Conservation (phyloP, 306 rosid genomes). For the Acmispon strigosus region DNA sequence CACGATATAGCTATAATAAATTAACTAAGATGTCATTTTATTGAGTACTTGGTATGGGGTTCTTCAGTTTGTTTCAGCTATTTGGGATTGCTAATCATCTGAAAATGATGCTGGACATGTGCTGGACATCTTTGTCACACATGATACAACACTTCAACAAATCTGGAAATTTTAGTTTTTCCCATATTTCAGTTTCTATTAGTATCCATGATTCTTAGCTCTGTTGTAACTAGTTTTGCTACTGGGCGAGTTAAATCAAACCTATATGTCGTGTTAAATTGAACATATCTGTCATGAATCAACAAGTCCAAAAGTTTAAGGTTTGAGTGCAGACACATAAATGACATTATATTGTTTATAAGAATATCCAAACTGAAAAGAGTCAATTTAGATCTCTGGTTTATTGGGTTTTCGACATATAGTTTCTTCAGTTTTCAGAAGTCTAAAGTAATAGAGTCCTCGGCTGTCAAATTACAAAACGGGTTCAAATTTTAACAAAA, state of each 20-base stretch:
- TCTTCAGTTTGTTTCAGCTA: not conserved
- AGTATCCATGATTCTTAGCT: constrained; percentile 6
- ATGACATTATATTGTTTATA: no score
- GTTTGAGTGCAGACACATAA: no score
- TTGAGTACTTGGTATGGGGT: not conserved
- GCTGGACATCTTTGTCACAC: not conserved
- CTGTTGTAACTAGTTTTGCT: not conserved
- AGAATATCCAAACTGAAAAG: no score
- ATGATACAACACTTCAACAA: not conserved
- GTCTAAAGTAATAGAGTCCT: no score
- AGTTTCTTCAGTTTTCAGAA: no score
- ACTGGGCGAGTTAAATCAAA: not conserved
- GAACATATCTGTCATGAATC: not conserved
- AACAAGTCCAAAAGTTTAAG: no score
- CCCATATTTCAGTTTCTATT: not conserved
- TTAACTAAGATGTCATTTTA: not conserved
- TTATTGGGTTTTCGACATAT: no score
- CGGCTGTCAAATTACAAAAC: no score
- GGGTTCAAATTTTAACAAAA: no score
- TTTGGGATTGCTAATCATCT: constrained; percentile 4
- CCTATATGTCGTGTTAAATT: not conserved
- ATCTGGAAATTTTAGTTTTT: not conserved
- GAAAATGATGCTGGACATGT: not conserved
- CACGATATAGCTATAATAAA: not conserved
- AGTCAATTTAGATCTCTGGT: no score